Percentiles rank a stretch among this genome's conserved stretches.
Conservation (phyloP, 129 eudicot genomes). For the Escallonia herrerae region DNA sequence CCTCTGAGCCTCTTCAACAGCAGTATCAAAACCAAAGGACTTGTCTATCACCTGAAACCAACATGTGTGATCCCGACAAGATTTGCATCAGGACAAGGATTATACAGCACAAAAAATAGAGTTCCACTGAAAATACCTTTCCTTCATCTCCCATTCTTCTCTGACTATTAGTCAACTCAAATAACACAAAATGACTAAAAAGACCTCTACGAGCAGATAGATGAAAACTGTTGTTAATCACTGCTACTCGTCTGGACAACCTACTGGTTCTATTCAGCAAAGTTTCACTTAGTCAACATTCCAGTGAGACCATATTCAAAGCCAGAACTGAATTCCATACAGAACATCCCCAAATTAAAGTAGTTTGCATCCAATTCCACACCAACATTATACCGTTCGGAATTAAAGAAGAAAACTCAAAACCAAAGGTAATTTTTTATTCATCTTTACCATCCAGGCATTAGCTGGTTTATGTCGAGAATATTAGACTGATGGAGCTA, state of each 20-base stretch:
- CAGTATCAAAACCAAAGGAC: conserved; percentile 95
- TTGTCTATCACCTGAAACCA: conserved; percentile 73
- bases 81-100: not conserved
- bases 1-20: conserved; percentile 98
- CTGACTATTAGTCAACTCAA: not conserved
- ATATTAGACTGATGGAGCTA: too few relatives aligned
- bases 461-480: too few relatives aligned
- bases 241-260: too few relatives aligned
- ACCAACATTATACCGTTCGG: too few relatives aligned
- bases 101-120: not conserved
- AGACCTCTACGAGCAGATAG: not conserved
- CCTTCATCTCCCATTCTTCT: not conserved
- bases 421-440: too few relatives aligned
- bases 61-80: not conserved
- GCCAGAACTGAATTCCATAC: too few relatives aligned
- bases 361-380: too few relatives aligned
- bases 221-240: not conserved
- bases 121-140: not conserved
- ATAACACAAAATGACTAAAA: not conserved
- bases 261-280: too few relatives aligned
- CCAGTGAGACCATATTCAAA: too few relatives aligned
- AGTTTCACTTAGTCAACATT: too few relatives aligned
- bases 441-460: too few relatives aligned
- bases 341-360: not conserved
- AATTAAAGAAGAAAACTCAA: too few relatives aligned